Evolutionary conservation across 2,329 filamentous ascomycete genomes (phyloP).

Genomic region (Stachybotrys elegans): DNA sequence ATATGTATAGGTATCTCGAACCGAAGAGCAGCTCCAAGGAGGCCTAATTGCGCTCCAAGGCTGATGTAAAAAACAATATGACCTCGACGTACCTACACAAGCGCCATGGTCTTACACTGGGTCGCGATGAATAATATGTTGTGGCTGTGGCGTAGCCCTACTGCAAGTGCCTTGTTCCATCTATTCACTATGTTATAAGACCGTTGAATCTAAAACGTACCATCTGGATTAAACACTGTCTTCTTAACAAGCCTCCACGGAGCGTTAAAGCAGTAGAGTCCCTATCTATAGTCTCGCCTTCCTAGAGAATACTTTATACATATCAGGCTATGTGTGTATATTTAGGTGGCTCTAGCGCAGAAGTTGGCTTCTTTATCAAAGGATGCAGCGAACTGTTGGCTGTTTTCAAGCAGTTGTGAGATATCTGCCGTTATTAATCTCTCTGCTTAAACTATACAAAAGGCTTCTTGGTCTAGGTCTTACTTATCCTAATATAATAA

Average conservation of each 20-base stretch:
- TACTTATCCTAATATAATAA: no score
- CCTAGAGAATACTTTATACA: no score
- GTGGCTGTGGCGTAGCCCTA: background rate
- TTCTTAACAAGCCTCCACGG: background rate
- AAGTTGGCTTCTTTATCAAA: slow-evolving; percentile 4
- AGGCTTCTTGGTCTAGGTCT: no score
- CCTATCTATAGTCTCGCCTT: background rate
- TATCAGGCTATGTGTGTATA: no score
- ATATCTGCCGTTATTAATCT: no score
- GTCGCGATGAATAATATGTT: slow-evolving; percentile 2
- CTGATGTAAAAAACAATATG: background rate
- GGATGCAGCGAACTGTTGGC: slow-evolving; percentile 1
- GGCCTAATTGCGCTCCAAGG: background rate
- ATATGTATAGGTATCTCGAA: background rate
- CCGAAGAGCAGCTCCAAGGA: background rate
- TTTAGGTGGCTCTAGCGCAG: no score
- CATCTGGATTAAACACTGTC: background rate
- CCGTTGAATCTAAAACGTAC: no score
- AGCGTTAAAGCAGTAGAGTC: slow-evolving; percentile 3
- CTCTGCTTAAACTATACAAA: no score
- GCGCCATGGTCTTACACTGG: background rate
- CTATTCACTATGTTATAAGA: no score
- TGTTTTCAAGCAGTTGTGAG: no score
- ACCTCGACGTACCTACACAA: background rate
- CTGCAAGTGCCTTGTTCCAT: background rate